These are phyloP conservation scores for Lepidium didymum DNA, from an alignment of 345 rosid species.

Conservation along the genomic window DNA sequence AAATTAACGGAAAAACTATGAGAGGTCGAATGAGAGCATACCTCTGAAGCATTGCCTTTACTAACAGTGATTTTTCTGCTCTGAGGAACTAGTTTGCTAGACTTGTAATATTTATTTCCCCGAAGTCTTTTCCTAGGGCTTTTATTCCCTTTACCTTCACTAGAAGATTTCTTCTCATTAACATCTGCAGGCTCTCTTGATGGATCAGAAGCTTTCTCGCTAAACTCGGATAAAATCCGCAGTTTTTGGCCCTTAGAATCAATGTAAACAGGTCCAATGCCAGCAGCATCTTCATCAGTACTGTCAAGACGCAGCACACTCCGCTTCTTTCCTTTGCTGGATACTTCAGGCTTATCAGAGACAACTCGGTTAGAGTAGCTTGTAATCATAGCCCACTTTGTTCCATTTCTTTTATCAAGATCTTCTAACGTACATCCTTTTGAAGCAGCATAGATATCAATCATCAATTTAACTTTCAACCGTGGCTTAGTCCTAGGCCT, in stretches of 20 bases:
- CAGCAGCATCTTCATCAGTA: constrained; percentile 43
- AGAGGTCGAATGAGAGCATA: constrained; percentile 36
- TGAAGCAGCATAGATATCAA: constrained; percentile 69
- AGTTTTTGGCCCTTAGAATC: constrained; percentile 83
- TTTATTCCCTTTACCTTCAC: constrained; percentile 33
- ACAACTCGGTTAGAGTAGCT: constrained; percentile 38
- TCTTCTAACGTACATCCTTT: constrained; percentile 38
- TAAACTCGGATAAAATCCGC: constrained; percentile 67
- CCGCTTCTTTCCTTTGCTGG: constrained; percentile 35
- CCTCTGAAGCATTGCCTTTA: constrained; percentile 52
- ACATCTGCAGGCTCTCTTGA: constrained; percentile 4
- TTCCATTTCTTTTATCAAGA: constrained; percentile 31
- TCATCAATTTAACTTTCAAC: constrained; percentile 59
- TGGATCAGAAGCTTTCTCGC: constrained; percentile 17
- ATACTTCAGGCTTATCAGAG: constrained; percentile 31
- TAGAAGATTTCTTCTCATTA: constrained; percentile 31
- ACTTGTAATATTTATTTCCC: constrained; percentile 43
- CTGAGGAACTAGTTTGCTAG: constrained; percentile 48
- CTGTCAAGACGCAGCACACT: constrained; percentile 24
- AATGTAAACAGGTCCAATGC: constrained; percentile 74
- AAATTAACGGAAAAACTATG: neutral
- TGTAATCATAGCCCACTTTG: constrained; percentile 30
- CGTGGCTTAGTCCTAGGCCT: constrained; percentile 67
- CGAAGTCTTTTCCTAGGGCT: constrained; percentile 38
- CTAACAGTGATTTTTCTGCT: constrained; percentile 37